phyloP scores from a whole-genome alignment of 169 alveolate genomes.

The Amoebophrya sp. region DNA sequence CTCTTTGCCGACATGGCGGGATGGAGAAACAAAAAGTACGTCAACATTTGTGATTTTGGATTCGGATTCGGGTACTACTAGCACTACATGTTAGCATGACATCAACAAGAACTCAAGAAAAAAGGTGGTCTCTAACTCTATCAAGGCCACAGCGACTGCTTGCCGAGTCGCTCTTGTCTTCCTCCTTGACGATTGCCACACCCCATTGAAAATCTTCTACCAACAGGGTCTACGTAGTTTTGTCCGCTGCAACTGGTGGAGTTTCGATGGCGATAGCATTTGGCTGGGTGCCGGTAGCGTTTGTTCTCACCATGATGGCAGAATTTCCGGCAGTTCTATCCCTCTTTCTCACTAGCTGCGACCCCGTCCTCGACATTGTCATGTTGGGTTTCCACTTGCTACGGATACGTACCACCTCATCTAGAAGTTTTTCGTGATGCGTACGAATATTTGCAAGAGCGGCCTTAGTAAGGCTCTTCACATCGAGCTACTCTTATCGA shows the following conservation, averaged over 20 bases:
- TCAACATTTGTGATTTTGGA: too few species aligned
- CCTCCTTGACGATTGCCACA: too few species aligned
- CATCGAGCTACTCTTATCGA: too few species aligned
- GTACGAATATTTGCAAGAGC: not conserved
- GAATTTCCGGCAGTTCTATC: not conserved
- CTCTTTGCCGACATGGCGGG: not conserved
- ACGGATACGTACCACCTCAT: not conserved
- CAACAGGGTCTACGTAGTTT: not conserved
- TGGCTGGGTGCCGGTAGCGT: not conserved
- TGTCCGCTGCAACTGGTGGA: not conserved
- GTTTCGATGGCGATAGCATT: not conserved
- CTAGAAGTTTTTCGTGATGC: not conserved
- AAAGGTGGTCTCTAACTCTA: too few species aligned
- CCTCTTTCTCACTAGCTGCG: not conserved
- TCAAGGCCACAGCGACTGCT: too few species aligned
- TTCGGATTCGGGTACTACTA: too few species aligned
- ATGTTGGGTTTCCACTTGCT: not conserved
- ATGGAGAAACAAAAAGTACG: too few species aligned
- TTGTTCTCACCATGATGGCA: not conserved
- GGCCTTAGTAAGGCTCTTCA: not conserved
- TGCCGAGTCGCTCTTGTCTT: too few species aligned
- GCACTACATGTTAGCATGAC: too few species aligned
- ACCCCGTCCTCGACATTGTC: not conserved
- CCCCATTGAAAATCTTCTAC: too few species aligned
- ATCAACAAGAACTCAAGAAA: too few species aligned